phyloP scores from a whole-genome alignment of 2,329 filamentous ascomycete genomes.

The Hymenoscyphus occultus region DNA sequence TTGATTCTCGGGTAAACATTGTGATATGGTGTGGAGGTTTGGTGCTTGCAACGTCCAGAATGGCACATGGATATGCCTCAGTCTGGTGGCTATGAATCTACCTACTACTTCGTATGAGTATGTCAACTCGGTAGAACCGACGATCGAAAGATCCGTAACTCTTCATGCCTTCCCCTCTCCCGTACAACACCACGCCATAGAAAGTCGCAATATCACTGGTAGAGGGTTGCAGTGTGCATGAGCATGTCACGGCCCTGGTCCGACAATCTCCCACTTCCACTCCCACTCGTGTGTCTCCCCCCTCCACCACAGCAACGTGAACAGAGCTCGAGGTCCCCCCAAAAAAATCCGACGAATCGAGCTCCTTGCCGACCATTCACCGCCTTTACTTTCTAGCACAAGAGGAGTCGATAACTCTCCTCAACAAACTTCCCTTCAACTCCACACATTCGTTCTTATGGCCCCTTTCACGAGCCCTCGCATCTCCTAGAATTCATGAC shows the following conservation, averaged over 20 bases:
- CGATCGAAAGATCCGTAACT: background rate
- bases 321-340: background rate
- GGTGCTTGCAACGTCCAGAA: background rate
- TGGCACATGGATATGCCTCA: background rate
- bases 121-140: background rate
- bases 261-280: background rate
- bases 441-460: constrained; percentile 22
- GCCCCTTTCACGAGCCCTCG: constrained; percentile 11
- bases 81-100: background rate
- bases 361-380: constrained; percentile 6
- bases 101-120: no score
- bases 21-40: no score
- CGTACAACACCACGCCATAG: background rate
- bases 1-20: background rate
- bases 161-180: background rate
- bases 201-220: background rate
- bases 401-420: background rate
- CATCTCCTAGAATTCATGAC: constrained; percentile 25
- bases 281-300: background rate
- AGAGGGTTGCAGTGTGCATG: background rate
- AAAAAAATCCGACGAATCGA: background rate
- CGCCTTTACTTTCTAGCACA: constrained; percentile 7
- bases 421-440: constrained; percentile 9
- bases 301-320: no score
- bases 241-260: background rate